Base-by-base conservation (phyloP, 139 green algal species). In the Choricystis sp. region DNA sequence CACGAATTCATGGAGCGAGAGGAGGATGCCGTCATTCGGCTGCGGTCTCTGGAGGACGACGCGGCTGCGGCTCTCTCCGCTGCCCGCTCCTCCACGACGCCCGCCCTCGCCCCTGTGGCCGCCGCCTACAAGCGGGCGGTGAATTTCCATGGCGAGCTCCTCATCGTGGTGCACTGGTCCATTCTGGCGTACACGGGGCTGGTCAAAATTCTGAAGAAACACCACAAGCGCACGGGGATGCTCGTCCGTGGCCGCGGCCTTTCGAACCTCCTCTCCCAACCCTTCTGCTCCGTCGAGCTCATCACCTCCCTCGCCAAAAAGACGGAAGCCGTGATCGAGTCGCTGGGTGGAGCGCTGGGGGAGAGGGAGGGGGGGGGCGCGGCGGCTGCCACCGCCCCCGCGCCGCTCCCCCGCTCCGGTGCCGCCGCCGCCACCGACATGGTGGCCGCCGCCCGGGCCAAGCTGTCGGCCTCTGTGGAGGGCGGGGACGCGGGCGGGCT, bases 131-230 rank as follows among this genome's bases (percentile, higher is more conserved):
- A 60, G 31, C 27, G 25, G 56, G 84, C 67, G 57, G 81, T 89
- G n/a, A 73, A 92, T 56, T 83, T 91, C 48, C 86, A 94, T 40
- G 85, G 86, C 19, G 72, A 92, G 67, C 70, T 90, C 59, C 66
- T 92, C 48, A 70, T 94, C 72, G 68, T 92, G 57, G 60, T 92
- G 49, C 83, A 94, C 66, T 92, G 83, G 81, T 79, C 69, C 61
- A 81, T 90, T 31, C 69, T 93, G 60, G 81, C 78, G 2, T 93
- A 90, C 69, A 89, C 82, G 1, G 79, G 72, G 22, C 60, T 86
- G 30, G 78, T 89, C n/a, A 92, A 94, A 29, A 90, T 94, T 19
- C 62, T 94, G n/a, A 94, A 94, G 74, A 94, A 94, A 74, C 85
- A 94, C 60, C 74, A 84, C 73, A 94, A 92, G 77, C 76, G 83